phyloP scores from a whole-genome alignment of 192 early-diverging fungal species.

The Coemansia sp. region DNA sequence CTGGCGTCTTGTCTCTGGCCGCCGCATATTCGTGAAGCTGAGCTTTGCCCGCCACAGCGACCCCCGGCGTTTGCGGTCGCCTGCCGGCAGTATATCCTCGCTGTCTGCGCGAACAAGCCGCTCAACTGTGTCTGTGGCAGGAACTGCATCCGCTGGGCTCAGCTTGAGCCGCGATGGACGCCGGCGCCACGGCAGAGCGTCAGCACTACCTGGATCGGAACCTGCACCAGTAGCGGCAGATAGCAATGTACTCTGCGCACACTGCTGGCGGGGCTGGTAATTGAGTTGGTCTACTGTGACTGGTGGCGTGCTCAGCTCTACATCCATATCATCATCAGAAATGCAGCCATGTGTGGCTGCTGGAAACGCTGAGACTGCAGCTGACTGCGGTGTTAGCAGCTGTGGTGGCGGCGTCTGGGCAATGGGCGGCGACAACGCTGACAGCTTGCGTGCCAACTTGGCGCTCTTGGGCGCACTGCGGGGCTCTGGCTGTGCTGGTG shows the following conservation, averaged over 20 bases:
- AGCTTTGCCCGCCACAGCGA: conserved; percentile 51
- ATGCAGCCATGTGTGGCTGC: conserved; percentile 12
- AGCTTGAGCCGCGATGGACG: conserved; percentile 22
- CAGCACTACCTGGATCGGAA: not conserved
- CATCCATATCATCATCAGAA: conserved; percentile 17
- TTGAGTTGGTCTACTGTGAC: conserved; percentile 13
- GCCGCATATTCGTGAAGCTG: conserved; percentile 43
- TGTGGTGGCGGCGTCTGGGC: conserved; percentile 15
- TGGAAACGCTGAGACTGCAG: conserved; percentile 17
- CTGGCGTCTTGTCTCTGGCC: conserved; percentile 45
- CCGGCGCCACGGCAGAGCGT: conserved; percentile 9
- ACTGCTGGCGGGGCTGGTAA: not conserved
- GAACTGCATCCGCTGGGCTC: not conserved
- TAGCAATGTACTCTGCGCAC: not conserved
- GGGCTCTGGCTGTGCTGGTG: not conserved
- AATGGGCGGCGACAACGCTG: conserved; percentile 16
- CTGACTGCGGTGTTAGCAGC: conserved; percentile 23
- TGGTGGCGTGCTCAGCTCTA: not conserved
- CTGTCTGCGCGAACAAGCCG: not conserved
- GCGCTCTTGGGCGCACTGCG: conserved; percentile 8
- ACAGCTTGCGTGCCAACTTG: conserved; percentile 35
- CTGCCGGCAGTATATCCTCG: conserved; percentile 2
- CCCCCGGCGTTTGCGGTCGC: conserved; percentile 37
- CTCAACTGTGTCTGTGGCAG: not conserved
- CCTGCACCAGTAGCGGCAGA: not conserved